Evolutionary conservation across 1,284 basidiomycete genomes (phyloP).

Genomic region (Ganoderma meredithae): DNA sequence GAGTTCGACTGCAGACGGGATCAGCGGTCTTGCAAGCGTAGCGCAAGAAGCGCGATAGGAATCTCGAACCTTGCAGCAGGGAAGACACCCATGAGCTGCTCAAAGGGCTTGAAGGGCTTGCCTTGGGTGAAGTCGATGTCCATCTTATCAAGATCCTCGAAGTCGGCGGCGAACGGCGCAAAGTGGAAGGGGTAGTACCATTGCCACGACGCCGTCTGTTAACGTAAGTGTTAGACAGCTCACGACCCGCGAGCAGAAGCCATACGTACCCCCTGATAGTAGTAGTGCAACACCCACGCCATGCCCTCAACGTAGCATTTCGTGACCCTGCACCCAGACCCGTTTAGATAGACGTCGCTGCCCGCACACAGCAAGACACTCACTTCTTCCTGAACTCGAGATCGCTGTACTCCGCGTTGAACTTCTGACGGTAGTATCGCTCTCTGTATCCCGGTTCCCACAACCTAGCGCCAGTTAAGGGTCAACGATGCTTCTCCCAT

Average conservation of each 20-base stretch:
- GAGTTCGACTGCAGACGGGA: slow-evolving; percentile 68
- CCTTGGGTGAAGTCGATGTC: slow-evolving; percentile 83
- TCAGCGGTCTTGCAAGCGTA: neutral
- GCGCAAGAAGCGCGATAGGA: neutral
- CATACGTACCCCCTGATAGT: slow-evolving; percentile 91
- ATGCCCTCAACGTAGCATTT: slow-evolving; percentile 92
- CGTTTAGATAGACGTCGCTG: slow-evolving; percentile 8
- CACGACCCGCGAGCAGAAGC: neutral
- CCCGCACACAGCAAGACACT: slow-evolving; percentile 38
- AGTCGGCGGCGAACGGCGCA: slow-evolving; percentile 97
- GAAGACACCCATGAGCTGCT: slow-evolving; percentile 98
- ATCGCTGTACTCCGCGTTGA: slow-evolving; percentile 81
- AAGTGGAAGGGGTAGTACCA: slow-evolving; percentile 99
- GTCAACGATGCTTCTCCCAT: slow-evolving; percentile 20
- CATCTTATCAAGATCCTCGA: slow-evolving; percentile 82
- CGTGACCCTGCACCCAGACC: slow-evolving; percentile 66
- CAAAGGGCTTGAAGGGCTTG: slow-evolving; percentile 94
- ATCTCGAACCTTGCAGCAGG: slow-evolving; percentile 83
- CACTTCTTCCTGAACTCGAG: slow-evolving; percentile 79
- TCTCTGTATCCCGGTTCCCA: slow-evolving; percentile 97
- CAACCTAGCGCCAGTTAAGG: slow-evolving; percentile 56
- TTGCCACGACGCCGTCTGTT: slow-evolving; percentile 94
- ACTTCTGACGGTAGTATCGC: slow-evolving; percentile 96
- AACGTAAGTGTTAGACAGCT: slow-evolving; percentile 22
- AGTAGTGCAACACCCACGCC: slow-evolving; percentile 97